Conservation (phyloP, 768 basidiomycete species). For the Rhizopogon sp. region DNA sequence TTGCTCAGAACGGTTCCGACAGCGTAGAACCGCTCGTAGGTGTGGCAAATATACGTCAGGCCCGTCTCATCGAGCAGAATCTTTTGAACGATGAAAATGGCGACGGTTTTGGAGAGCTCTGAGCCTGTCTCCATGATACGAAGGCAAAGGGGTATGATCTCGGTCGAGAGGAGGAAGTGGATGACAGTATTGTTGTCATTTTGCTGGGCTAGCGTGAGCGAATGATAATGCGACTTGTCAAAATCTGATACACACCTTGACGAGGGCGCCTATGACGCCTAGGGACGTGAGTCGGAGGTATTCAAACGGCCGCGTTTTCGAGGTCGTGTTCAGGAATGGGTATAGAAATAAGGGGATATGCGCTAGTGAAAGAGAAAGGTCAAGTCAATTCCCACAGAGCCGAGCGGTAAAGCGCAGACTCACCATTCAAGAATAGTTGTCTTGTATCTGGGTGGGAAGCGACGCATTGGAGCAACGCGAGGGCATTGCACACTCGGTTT, state of each 20-base stretch:
- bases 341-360: conserved; percentile 95
- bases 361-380: conserved; percentile 40
- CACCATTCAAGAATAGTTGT: conserved; percentile 91
- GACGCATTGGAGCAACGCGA: conserved; percentile 96
- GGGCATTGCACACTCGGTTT: conserved; percentile 97
- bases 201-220: conserved; percentile 55
- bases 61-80: conserved; percentile 96
- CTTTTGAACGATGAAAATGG: conserved; percentile 99
- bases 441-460: conserved; percentile 96
- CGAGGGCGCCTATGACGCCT: conserved; percentile 98
- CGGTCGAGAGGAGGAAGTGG: conserved; percentile 97
- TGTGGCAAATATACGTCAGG: conserved; percentile 97
- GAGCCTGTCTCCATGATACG: conserved; percentile 99
- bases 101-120: conserved; percentile 97
- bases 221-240: neutral
- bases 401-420: conserved; percentile 11
- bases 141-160: conserved; percentile 98
- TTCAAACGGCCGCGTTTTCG: conserved; percentile 99
- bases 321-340: conserved; percentile 97
- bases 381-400: neutral
- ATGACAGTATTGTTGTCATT: conserved; percentile 99
- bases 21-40: conserved; percentile 99
- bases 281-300: conserved; percentile 98
- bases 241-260: conserved; percentile 61
- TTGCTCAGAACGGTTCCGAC: conserved; percentile 97